Conservation (phyloP, 805 yeast species). For the Candida ulmi region DNA sequence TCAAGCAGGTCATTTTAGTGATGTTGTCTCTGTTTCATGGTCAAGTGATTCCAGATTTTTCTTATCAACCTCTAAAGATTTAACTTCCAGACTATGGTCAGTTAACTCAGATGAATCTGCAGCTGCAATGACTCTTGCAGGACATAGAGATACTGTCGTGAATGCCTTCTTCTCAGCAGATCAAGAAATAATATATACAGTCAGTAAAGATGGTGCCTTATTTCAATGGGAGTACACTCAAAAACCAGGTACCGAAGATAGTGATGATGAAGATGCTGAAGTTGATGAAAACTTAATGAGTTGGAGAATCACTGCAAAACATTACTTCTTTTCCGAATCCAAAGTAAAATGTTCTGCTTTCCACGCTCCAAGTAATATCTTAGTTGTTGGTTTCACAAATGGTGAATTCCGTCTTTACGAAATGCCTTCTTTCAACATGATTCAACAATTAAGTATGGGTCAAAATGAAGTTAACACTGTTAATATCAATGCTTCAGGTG, state of each 20-base stretch:
- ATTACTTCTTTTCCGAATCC: constrained; percentile 65
- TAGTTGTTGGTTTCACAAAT: constrained; percentile 83
- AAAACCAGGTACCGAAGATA: constrained; percentile 43
- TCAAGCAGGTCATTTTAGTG: constrained; percentile 90
- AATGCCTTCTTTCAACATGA: constrained; percentile 67
- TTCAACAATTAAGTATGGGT: constrained; percentile 90
- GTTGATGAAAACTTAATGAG: constrained; percentile 37
- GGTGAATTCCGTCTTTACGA: constrained; percentile 94
- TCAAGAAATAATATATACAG: constrained; percentile 87
- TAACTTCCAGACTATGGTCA: constrained; percentile 83
- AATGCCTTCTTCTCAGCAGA: constrained; percentile 82
- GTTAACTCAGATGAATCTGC: constrained; percentile 60
- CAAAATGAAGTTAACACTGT: constrained; percentile 85
- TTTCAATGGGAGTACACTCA: constrained; percentile 85
- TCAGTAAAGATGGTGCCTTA: constrained; percentile 92
- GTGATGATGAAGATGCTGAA: constrained; percentile 37
- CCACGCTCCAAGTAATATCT: constrained; percentile 61
- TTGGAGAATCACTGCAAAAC: constrained; percentile 81
- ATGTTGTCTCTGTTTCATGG: constrained; percentile 78
- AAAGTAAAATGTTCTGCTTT: constrained; percentile 78
- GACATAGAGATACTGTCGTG: constrained; percentile 86
- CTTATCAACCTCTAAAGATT: constrained; percentile 80
- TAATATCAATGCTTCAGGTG: constrained; percentile 76
- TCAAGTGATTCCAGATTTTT: constrained; percentile 86
- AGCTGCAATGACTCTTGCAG: constrained; percentile 84